Evolutionary conservation across 2,329 filamentous ascomycete species (phyloP).

Genomic region (Fusarium ambrosium): DNA sequence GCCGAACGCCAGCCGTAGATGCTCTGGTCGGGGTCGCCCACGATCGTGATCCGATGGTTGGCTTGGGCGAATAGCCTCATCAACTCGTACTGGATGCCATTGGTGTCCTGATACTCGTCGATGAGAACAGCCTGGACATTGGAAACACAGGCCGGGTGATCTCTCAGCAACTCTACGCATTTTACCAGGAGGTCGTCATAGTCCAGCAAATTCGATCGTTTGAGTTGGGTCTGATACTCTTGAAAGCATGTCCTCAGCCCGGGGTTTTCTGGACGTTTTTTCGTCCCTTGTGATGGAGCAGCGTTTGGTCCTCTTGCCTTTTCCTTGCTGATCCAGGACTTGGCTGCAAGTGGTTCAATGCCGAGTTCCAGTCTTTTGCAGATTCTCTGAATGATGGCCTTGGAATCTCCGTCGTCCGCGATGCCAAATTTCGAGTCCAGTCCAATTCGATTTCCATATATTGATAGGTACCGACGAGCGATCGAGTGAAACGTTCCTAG

Average conservation of each 20-base stretch:
- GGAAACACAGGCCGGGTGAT: slow-evolving; percentile 83
- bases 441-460: slow-evolving; percentile 88
- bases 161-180: slow-evolving; percentile 82
- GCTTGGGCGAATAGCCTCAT: slow-evolving; percentile 88
- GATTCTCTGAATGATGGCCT: slow-evolving; percentile 84
- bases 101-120: slow-evolving; percentile 98
- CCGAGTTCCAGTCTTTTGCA: slow-evolving; percentile 78
- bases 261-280: slow-evolving; percentile 56
- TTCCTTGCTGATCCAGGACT: slow-evolving; percentile 80
- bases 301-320: slow-evolving; percentile 70
- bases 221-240: slow-evolving; percentile 83
- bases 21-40: slow-evolving; percentile 96
- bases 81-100: slow-evolving; percentile 92
- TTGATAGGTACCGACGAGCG: slow-evolving; percentile 83
- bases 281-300: slow-evolving; percentile 55
- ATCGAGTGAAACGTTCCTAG: slow-evolving; percentile 97
- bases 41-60: slow-evolving; percentile 85
- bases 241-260: slow-evolving; percentile 78
- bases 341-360: slow-evolving; percentile 79
- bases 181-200: slow-evolving; percentile 92
- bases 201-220: slow-evolving; percentile 85
- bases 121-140: slow-evolving; percentile 94
- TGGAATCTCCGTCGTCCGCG: slow-evolving; percentile 85
- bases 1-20: slow-evolving; percentile 97
- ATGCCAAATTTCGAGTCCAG: slow-evolving; percentile 89